phyloP scores from a whole-genome alignment of 2,329 filamentous ascomycete genomes.

The Penicillium sclerotigenum region DNA sequence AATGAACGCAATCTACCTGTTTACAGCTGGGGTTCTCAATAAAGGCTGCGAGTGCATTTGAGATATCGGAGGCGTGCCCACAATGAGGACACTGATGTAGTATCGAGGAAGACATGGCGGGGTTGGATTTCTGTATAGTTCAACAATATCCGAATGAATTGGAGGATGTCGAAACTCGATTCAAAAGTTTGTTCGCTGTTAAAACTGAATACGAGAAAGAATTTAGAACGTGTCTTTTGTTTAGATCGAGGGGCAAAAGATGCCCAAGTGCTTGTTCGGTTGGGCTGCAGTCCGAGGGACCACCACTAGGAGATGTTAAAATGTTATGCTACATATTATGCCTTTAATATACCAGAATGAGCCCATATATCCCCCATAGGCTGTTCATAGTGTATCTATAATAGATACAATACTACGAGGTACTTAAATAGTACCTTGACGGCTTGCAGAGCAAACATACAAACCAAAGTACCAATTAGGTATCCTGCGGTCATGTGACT shows the following conservation, averaged over 20 bases:
- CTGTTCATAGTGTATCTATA: neutral
- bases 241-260: slow-evolving; percentile 8
- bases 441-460: neutral
- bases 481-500: slow-evolving; percentile 16
- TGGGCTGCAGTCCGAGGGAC: slow-evolving; percentile 17
- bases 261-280: slow-evolving; percentile 13
- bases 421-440: neutral
- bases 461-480: neutral
- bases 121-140: neutral
- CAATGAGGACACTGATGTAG: slow-evolving; percentile 41
- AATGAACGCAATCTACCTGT: slow-evolving; percentile 36
- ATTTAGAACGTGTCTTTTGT: neutral
- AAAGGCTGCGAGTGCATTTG: slow-evolving; percentile 35
- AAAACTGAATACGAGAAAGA: neutral
- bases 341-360: neutral
- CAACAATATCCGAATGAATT: neutral
- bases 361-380: neutral
- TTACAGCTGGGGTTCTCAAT: slow-evolving; percentile 40
- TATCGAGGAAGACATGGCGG: slow-evolving; percentile 37
- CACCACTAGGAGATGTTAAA: neutral
- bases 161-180: neutral
- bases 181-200: neutral
- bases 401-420: neutral
- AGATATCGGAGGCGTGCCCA: slow-evolving; percentile 38
- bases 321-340: neutral